Base-by-base conservation (phyloP, 441 rosid genomes). In the Populus hybrid region DNA sequence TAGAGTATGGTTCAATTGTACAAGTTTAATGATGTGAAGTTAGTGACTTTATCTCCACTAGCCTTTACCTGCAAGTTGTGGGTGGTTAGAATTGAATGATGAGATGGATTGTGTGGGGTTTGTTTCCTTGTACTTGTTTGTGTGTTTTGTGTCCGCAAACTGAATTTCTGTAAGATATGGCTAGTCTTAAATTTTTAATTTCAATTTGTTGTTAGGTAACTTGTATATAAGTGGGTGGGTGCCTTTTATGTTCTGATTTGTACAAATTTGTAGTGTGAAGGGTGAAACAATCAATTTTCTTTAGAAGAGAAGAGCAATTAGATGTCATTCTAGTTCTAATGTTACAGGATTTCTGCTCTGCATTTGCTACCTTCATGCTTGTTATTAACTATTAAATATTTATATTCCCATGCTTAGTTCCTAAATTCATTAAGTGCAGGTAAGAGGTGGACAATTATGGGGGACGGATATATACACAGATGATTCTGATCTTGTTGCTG, bases 401-500 rank as follows among this genome's bases (percentile, higher is more conserved):
- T 69, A 32, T 71, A 40, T 36, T 16, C 20, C 3, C 59, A 32
- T 24, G n/a, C 68, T 38, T 61, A 26, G 23, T 10, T 73, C 28
- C 26, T n/a, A 40, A 65, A 3, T 18, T 64, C 54, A 72, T 61
- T 69, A 50, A 81, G 59, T 83, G 84, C 89, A 97, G 99, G 99
- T 97, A 73, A 90, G 98, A 88, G 97, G 98, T 64, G 95, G 94
- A 78, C 99, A 95, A 85, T 89, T 97, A 36, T 95, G 99, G 99
- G 99, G 99, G 70, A 97, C 98, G 28, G 99, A 95, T 86, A 83
- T 89, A 84, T 95, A 97, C 88, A 97, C 99, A 42, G 92, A 93
- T 76, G 99, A 93, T 83, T 97, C 99, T 24, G 99, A 97, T 86
- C 97, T 95, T 85, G 99, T 97, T 79, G 98, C 99, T 86, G 99